Evolutionary conservation across 73 alveolate genomes (phyloP), one percentile per base, ranked within the genome.

Genomic region (Paramecium bursaria): DNA sequence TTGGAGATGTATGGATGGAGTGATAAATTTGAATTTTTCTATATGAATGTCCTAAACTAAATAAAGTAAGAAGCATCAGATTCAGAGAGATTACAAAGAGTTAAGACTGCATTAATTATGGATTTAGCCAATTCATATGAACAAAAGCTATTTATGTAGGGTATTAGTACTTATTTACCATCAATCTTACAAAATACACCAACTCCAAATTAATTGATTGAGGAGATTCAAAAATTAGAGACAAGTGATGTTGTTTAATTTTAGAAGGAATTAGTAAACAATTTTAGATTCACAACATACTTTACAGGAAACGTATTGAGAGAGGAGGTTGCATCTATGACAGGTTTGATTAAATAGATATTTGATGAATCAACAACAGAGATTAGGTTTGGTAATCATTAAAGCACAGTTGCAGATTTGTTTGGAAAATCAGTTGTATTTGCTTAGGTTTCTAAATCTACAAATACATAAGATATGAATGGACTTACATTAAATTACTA

Each of bases 1-100:
- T 44, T 57, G 11, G 76, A 57, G 14, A 26, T 57, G 76, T 57
- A 26, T 57, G 76, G 76, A 26, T 57, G 76, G 76, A 26, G 50
- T 57, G 76, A 57, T 29, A 57, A 57, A 30, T 57, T 57, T 29
- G 76, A 57, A 9, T 57, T 29, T 13, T 57, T 57, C 19, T 57
- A 57, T 3, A 57, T 29, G 3, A 57, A 57, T 57, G 76, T 57
- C 1, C 21, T 57, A 9, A 57, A 44, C 21, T 48, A 57, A 30
- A 57, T 57, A 13, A 57, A 29, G 19, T 29, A 57, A 0, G 76
- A 57, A 26, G 17, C 21, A 10, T 29, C 15, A 17, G 49, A 57
- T 23, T 48, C 26, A 6, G 76, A 57, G 11, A 14, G 17, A 10
- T 57, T 57, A 11, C 26, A 57, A 14, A 57, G 76, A 27, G 49